Evolutionary conservation across 2,329 filamentous ascomycete genomes (phyloP).

Genomic region (Fusarium lateritium): DNA sequence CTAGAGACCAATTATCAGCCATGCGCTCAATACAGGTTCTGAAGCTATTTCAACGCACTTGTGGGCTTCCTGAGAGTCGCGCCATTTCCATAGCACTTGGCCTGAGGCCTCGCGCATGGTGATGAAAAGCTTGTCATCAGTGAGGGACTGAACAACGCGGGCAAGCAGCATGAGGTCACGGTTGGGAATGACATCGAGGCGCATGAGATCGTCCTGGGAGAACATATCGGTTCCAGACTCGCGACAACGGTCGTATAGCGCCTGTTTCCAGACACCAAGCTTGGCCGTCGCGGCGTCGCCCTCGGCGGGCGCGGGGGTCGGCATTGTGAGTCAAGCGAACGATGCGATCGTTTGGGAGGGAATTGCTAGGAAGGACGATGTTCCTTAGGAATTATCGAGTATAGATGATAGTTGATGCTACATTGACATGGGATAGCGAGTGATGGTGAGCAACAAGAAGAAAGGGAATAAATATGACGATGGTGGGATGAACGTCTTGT

Average conservation of each 20-base stretch:
- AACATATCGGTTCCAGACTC: slow-evolving; percentile 67
- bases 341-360: slow-evolving; percentile 5
- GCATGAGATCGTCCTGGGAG: slow-evolving; percentile 71
- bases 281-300: slow-evolving; percentile 58
- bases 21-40: neutral
- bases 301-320: slow-evolving; percentile 48
- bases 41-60: slow-evolving; percentile 62
- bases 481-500: slow-evolving; percentile 18
- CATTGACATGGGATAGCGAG: slow-evolving; percentile 45
- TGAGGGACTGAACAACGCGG: slow-evolving; percentile 69
- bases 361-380: neutral
- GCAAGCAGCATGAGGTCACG: slow-evolving; percentile 69
- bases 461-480: slow-evolving; percentile 23
- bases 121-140: slow-evolving; percentile 72
- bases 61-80: slow-evolving; percentile 71
- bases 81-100: slow-evolving; percentile 68
- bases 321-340: slow-evolving; percentile 49
- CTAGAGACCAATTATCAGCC: slow-evolving; percentile 54
- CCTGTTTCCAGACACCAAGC: slow-evolving; percentile 67
- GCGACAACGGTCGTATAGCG: slow-evolving; percentile 69
- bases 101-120: slow-evolving; percentile 60
- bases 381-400: slow-evolving; percentile 5
- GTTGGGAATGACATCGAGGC: slow-evolving; percentile 70
- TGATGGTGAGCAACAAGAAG: slow-evolving; percentile 9
- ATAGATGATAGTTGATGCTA: slow-evolving; percentile 41